These are phyloP conservation scores for Phytophthora constricta DNA, from an alignment of 352 stramenopile species.

Conservation along the genomic window DNA sequence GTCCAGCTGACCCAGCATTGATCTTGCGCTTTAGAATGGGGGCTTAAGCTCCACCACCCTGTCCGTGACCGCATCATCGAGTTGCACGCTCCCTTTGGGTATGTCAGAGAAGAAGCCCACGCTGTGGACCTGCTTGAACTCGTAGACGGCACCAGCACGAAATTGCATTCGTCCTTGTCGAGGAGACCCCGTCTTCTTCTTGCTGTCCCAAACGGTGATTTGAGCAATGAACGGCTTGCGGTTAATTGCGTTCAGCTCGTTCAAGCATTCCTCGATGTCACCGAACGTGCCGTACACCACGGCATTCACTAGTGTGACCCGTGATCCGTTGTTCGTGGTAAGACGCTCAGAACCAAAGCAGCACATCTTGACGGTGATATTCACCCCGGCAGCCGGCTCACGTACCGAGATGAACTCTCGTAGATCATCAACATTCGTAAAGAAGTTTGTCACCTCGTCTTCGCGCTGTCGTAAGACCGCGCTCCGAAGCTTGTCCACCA, in stretches of 20 bases:
- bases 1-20: not conserved
- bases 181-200: conserved; percentile 4
- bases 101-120: not conserved
- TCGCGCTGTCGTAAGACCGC: conserved; percentile 7
- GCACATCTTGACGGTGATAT: conserved; percentile 9
- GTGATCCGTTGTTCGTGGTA: not conserved
- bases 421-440: not conserved
- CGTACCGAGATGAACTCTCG: conserved; percentile 5
- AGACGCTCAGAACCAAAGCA: not conserved
- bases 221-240: conserved; percentile 5
- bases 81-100: not conserved
- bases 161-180: not conserved
- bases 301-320: not conserved
- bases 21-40: not conserved
- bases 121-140: not conserved
- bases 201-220: conserved; percentile 2
- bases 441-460: conserved; percentile 7
- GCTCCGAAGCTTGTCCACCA: not conserved
- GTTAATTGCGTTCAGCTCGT: conserved; percentile 4
- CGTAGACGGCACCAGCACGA: not conserved
- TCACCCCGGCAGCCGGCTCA: not conserved
- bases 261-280: not conserved
- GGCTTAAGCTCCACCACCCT: not conserved
- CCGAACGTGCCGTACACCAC: not conserved
- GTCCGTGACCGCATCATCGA: not conserved